Conservation (phyloP, 768 basidiomycete genomes). For the Leccinum broughii region DNA sequence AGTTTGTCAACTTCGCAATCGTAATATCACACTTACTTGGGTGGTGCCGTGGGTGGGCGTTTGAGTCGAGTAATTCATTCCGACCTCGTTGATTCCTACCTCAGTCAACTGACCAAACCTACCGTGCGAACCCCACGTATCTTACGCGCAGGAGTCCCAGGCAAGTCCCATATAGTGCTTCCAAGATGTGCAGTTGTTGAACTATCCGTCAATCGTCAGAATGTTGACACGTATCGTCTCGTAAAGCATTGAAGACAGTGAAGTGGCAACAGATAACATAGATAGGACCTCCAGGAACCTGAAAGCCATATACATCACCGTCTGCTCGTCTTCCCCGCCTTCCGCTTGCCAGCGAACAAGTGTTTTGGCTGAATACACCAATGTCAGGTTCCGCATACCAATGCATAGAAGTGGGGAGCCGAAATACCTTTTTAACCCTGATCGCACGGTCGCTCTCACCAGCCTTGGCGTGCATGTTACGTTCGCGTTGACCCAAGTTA, state of each 20-base stretch:
- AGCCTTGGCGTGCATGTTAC: constrained; percentile 87
- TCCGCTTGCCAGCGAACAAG: constrained; percentile 82
- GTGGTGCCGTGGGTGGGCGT: background rate
- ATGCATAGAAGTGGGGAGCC: background rate
- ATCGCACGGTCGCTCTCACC: constrained; percentile 88
- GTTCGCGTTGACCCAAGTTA: constrained; percentile 82
- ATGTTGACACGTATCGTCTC: constrained; percentile 2
- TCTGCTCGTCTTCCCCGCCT: constrained; percentile 80
- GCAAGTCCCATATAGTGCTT: background rate
- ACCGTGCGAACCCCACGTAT: background rate
- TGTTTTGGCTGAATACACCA: constrained; percentile 68
- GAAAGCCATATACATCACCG: constrained; percentile 41
- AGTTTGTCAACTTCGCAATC: background rate
- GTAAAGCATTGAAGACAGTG: constrained; percentile 1
- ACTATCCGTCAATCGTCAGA: background rate
- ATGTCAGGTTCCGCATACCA: constrained; percentile 1
- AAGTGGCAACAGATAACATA: constrained; percentile 7
- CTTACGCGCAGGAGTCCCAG: background rate
- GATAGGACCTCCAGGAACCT: background rate
- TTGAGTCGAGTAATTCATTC: background rate
- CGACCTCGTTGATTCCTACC: background rate
- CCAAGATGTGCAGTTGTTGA: background rate
- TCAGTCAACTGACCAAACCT: background rate
- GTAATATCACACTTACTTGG: background rate
- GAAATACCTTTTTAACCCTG: constrained; percentile 75